These are phyloP conservation scores for Hericium coralloides DNA, from an alignment of 768 basidiomycete genomes.

Conservation along the genomic window DNA sequence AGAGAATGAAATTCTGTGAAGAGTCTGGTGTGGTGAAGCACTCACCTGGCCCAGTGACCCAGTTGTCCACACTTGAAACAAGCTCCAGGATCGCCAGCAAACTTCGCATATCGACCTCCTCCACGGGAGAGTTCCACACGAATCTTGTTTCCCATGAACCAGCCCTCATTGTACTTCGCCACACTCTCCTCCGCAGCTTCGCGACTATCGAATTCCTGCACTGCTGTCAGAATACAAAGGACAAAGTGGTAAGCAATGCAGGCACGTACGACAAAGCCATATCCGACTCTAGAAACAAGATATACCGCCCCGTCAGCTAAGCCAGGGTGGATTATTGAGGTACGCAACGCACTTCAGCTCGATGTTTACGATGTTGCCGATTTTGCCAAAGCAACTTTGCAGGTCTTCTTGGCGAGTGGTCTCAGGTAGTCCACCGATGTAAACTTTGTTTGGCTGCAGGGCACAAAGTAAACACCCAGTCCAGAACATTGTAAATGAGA, in stretches of 20 bases:
- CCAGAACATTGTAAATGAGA: conserved; percentile 34
- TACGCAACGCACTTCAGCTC: conserved; percentile 68
- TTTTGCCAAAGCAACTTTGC: conserved; percentile 79
- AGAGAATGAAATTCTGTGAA: conserved; percentile 1
- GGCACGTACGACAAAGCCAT: conserved; percentile 84
- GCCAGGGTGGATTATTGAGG: neutral
- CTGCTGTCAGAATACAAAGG: conserved; percentile 7
- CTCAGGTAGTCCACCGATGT: conserved; percentile 84
- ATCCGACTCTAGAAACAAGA: conserved; percentile 52
- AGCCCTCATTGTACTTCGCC: conserved; percentile 81
- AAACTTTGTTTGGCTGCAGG: conserved; percentile 88
- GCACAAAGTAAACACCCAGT: conserved; percentile 55
- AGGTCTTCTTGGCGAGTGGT: conserved; percentile 81
- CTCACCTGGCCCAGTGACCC: conserved; percentile 86
- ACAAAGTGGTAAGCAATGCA: neutral
- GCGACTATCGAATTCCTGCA: conserved; percentile 73
- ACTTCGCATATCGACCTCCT: conserved; percentile 73
- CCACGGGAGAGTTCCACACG: conserved; percentile 82
- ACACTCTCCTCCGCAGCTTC: conserved; percentile 84
- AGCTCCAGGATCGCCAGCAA: conserved; percentile 76
- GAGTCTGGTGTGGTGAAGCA: conserved; percentile 5
- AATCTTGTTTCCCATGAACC: conserved; percentile 90
- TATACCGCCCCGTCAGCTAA: neutral
- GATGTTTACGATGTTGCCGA: conserved; percentile 65
- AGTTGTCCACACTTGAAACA: conserved; percentile 82